Evolutionary conservation across 257 asterid genomes (phyloP).

Genomic region (Solanum corneliomulleri): DNA sequence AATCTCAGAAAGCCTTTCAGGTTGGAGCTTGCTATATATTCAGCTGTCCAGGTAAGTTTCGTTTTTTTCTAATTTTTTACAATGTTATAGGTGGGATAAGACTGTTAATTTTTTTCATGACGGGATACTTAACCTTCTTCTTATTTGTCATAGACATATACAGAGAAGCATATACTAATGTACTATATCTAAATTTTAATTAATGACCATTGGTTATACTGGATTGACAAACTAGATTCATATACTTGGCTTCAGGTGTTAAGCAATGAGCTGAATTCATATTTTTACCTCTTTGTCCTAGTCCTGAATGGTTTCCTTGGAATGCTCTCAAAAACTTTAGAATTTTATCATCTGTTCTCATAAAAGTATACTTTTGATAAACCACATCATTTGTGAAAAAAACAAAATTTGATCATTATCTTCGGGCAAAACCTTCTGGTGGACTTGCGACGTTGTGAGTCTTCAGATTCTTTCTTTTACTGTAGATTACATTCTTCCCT

Average conservation of each 20-base stretch:
- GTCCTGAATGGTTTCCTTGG: background rate
- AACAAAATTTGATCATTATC: background rate
- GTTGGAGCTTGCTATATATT: constrained; percentile 86
- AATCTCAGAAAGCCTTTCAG: constrained; percentile 60
- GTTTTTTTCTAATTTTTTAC: background rate
- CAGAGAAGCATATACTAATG: background rate
- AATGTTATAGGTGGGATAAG: background rate
- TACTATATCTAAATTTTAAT: background rate
- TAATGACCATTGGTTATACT: background rate
- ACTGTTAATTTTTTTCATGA: background rate
- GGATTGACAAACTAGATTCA: background rate
- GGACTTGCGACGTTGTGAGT: background rate
- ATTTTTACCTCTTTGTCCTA: background rate
- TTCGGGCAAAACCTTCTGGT: background rate
- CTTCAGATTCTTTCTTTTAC: background rate
- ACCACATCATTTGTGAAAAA: background rate
- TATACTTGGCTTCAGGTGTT: background rate
- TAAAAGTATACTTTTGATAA: background rate
- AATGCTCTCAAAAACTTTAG: background rate
- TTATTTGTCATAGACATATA: background rate
- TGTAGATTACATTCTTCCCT: background rate
- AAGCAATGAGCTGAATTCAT: background rate
- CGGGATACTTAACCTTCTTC: background rate
- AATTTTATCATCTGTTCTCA: background rate
- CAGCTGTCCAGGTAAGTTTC: constrained; percentile 43